Conservation (phyloP, 2,329 filamentous ascomycete genomes). For the Diaporthe destruens region DNA sequence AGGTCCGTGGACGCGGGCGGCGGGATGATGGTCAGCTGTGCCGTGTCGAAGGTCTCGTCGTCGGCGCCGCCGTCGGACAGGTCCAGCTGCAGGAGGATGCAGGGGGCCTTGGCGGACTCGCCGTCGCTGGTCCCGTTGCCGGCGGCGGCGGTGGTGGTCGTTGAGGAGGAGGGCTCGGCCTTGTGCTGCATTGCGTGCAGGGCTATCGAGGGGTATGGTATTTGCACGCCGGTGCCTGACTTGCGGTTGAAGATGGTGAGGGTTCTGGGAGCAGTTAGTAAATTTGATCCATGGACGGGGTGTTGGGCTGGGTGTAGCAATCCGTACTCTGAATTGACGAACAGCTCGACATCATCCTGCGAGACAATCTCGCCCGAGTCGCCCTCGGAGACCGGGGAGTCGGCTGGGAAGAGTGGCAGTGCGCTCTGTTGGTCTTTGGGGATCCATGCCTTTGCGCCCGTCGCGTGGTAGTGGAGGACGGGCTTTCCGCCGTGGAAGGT, state of each 20-base stretch:
- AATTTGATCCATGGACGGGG: no score
- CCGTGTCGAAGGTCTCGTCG: constrained; percentile 72
- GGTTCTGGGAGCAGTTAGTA: constrained; percentile 52
- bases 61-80: constrained; percentile 70
- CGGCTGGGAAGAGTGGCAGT: constrained; percentile 66
- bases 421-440: constrained; percentile 63
- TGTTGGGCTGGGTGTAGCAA: neutral
- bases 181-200: constrained; percentile 79
- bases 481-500: constrained; percentile 80
- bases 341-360: constrained; percentile 67
- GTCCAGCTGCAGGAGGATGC: constrained; percentile 77
- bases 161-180: constrained; percentile 46
- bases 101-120: constrained; percentile 54
- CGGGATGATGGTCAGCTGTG: constrained; percentile 77
- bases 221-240: constrained; percentile 71
- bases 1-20: constrained; percentile 42
- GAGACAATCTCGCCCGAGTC: constrained; percentile 52
- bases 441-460: constrained; percentile 69
- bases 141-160: neutral
- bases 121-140: constrained; percentile 7
- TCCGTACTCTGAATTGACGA: constrained; percentile 69
- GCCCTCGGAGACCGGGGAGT: constrained; percentile 52
- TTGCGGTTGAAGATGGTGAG: constrained; percentile 74
- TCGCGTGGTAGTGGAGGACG: constrained; percentile 74
- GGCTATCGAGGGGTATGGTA: constrained; percentile 80